Evolutionary conservation across 495 filamentous ascomycete species (phyloP).

Genomic region (Penicillium waksmanii): DNA sequence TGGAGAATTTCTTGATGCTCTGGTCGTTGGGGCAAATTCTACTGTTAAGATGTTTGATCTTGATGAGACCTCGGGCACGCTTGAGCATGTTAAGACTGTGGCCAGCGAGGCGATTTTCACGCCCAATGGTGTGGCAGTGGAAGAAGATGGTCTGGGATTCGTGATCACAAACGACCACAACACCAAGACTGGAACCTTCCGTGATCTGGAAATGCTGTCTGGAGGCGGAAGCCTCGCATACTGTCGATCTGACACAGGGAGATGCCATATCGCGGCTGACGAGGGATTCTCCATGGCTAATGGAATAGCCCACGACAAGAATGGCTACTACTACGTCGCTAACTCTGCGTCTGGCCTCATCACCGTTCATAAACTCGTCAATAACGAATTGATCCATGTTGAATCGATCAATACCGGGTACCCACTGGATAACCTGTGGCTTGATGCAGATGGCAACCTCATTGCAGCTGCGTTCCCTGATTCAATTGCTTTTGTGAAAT

Average conservation of each 20-base stretch:
- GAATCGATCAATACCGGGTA: slow-evolving; percentile 30
- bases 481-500: slow-evolving; percentile 16
- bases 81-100: slow-evolving; percentile 37
- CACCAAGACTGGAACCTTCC: slow-evolving; percentile 31
- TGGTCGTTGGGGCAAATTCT: slow-evolving; percentile 37
- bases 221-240: slow-evolving; percentile 22
- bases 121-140: slow-evolving; percentile 40
- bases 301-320: slow-evolving; percentile 32
- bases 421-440: slow-evolving; percentile 42
- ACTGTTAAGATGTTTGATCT: slow-evolving; percentile 41
- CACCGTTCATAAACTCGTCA: slow-evolving; percentile 28
- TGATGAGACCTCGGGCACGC: slow-evolving; percentile 9
- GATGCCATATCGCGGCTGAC: slow-evolving; percentile 31
- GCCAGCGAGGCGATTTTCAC: slow-evolving; percentile 32
- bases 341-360: slow-evolving; percentile 24
- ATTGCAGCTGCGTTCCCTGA: slow-evolving; percentile 36
- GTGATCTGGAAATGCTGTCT: slow-evolving; percentile 15
- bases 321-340: slow-evolving; percentile 40
- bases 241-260: slow-evolving; percentile 22
- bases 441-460: slow-evolving; percentile 42
- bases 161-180: slow-evolving; percentile 42
- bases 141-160: slow-evolving; percentile 27
- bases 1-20: slow-evolving; percentile 33
- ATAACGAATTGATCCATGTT: slow-evolving; percentile 25
- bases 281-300: slow-evolving; percentile 33